These are phyloP conservation scores for Nigrospora sphaerica DNA, from an alignment of 2,329 filamentous ascomycete species.

Conservation along the genomic window DNA sequence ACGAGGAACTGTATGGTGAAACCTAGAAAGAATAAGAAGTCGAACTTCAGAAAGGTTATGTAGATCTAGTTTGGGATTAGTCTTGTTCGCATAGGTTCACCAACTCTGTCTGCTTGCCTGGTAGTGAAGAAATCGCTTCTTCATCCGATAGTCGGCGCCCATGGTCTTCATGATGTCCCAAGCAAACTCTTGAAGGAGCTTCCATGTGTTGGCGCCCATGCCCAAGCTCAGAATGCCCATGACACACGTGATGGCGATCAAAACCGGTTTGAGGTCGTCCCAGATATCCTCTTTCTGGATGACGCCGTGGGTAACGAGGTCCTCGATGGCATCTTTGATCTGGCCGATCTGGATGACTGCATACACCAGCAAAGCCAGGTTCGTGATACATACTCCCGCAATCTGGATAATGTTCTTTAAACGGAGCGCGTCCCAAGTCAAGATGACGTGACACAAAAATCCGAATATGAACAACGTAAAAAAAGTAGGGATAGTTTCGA, in stretches of 20 bases:
- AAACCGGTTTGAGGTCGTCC: conserved; percentile 61
- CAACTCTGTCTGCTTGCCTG: conserved; percentile 55
- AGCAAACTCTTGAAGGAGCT: conserved; percentile 95
- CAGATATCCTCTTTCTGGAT: conserved; percentile 46
- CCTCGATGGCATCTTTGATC: conserved; percentile 65
- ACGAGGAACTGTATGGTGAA: conserved; percentile 98
- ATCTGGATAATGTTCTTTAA: conserved; percentile 98
- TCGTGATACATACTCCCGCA: conserved; percentile 90
- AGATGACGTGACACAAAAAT: conserved; percentile 82
- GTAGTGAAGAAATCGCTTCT: conserved; percentile 91
- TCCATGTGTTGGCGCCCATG: conserved; percentile 79
- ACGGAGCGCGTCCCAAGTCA: conserved; percentile 89
- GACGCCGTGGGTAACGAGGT: conserved; percentile 38
- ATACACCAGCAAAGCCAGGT: conserved; percentile 85
- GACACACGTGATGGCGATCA: conserved; percentile 79
- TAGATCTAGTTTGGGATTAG: conserved; percentile 61
- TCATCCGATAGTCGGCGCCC: conserved; percentile 93
- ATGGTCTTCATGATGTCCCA: conserved; percentile 99
- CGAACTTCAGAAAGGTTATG: conserved; percentile 94
- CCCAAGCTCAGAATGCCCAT: conserved; percentile 68
- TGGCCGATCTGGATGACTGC: conserved; percentile 90
- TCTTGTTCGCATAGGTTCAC: not conserved
- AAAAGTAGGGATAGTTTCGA: conserved; percentile 83
- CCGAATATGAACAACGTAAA: conserved; percentile 95
- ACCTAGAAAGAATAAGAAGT: conserved; percentile 99